Base-by-base conservation (phyloP, 768 basidiomycete species). In the Antrodiella citrinella region DNA sequence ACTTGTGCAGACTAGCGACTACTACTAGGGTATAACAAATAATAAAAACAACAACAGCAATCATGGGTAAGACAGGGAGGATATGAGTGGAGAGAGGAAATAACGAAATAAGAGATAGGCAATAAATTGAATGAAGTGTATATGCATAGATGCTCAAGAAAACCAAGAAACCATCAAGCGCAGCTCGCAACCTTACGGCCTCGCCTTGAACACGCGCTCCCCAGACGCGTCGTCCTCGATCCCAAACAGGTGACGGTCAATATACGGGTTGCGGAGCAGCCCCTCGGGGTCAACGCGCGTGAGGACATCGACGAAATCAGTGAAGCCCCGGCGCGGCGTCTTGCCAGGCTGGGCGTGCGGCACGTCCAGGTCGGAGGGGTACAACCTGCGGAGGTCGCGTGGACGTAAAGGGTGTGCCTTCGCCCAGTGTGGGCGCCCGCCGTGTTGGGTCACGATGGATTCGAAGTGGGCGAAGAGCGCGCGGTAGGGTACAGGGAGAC, bases 351-450 rank as follows among this genome's bases (percentile, higher is more conserved):
- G n/a, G n/a, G n/a, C n/a, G n/a, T n/a, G n/a, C n/a, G n/a, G n/a
- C n/a, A n/a, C n/a, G n/a, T n/a, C n/a, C n/a, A n/a, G n/a, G n/a
- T n/a, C n/a, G n/a, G n/a, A n/a, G 19, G 93, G 88, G 68, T 98
- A 98, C 10, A 87, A 67, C 48, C 59, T 61, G 47, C 78, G 77
- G 48, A 96, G 75, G 25, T 71, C 66, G 42, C 74, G 72, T 2
- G 87, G 86, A 41, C 74, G 71, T 30, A 94, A 74, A 20, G 69
- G 68, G 63, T 97, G 95, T 19, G 89, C 77, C 67, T 98, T 98
- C 0, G 93, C 95, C 95, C 95, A 98, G 70, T 98, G 95, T 7
- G 95, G 93, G 44, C 89, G 76, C 4, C 92, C 95, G 40, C 76
- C 74, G 67, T 92, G 76, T 23, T 71, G 73, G 19, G 70, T 64